A percentile compares a stretch with the other conserved stretches of the same genome.
Evolutionary conservation across 1,139 yeast genomes (phyloP).

Genomic region (Hyphopichia wangnamkhiaoensis): DNA sequence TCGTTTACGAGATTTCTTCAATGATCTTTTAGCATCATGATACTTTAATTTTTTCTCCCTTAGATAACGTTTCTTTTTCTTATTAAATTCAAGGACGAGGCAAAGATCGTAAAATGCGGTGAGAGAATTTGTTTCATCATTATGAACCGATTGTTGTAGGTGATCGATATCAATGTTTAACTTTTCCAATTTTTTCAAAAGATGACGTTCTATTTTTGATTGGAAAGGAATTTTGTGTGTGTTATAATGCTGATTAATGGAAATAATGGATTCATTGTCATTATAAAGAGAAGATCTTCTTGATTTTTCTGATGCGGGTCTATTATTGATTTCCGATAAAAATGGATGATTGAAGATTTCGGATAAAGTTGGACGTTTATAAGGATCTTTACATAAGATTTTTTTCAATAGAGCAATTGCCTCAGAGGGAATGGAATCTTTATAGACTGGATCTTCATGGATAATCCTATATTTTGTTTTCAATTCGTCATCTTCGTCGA

Average conservation of each 20-base stretch:
- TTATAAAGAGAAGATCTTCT: constrained; percentile 13
- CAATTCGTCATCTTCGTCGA: constrained; percentile 78
- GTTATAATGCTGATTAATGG: constrained; percentile 43
- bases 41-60: constrained; percentile 42
- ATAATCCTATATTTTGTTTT: constrained; percentile 63
- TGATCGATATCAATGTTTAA: constrained; percentile 68
- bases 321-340: constrained; percentile 44
- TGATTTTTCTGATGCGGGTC: constrained; percentile 16
- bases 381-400: constrained; percentile 69
- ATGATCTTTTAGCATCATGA: constrained; percentile 38
- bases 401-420: constrained; percentile 51
- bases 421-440: constrained; percentile 45
- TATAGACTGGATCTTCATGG: constrained; percentile 61
- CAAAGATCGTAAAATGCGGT: constrained; percentile 85
- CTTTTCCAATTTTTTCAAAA: constrained; percentile 64
- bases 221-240: constrained; percentile 48
- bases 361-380: constrained; percentile 56
- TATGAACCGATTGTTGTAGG: constrained; percentile 60
- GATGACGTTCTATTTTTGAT: constrained; percentile 62
- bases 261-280: constrained; percentile 41
- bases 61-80: constrained; percentile 35
- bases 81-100: constrained; percentile 58
- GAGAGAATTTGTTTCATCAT: constrained; percentile 69
- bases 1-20: constrained; percentile 51
- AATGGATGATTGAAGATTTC: constrained; percentile 67